These are phyloP conservation scores for Drechslerella dactyloides DNA, from an alignment of 2,329 filamentous ascomycete genomes.

Conservation along the genomic window DNA sequence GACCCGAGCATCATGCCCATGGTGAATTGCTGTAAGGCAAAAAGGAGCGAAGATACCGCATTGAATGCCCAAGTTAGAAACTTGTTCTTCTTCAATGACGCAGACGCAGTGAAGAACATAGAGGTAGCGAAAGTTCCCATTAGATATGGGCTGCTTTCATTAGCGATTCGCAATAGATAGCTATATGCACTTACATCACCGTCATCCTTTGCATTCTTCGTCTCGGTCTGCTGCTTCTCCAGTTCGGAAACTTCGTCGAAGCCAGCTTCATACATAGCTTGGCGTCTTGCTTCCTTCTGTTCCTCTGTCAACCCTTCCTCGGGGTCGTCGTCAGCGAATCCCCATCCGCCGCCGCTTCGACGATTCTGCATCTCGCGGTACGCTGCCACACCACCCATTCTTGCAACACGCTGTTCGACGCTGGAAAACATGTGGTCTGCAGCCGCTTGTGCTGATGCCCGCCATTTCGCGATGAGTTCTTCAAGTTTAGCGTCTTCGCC, in stretches of 20 bases:
- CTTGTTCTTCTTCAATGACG: slow-evolving; percentile 43
- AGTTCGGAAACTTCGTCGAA: slow-evolving; percentile 40
- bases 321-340: slow-evolving; percentile 34
- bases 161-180: neutral
- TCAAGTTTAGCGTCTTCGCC: slow-evolving; percentile 52
- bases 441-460: slow-evolving; percentile 49
- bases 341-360: slow-evolving; percentile 26
- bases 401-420: slow-evolving; percentile 53
- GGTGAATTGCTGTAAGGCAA: slow-evolving; percentile 56
- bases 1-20: slow-evolving; percentile 59
- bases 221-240: slow-evolving; percentile 33
- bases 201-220: slow-evolving; percentile 24
- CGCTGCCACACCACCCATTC: slow-evolving; percentile 51
- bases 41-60: slow-evolving; percentile 44
- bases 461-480: slow-evolving; percentile 53
- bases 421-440: slow-evolving; percentile 53
- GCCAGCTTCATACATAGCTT: slow-evolving; percentile 42
- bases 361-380: slow-evolving; percentile 40
- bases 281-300: slow-evolving; percentile 35
- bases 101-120: neutral
- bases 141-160: slow-evolving; percentile 28
- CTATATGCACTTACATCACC: slow-evolving; percentile 33
- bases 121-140: slow-evolving; percentile 17
- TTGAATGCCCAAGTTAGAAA: slow-evolving; percentile 45
- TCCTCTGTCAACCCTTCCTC: slow-evolving; percentile 37